Evolutionary conservation across 768 basidiomycete species (phyloP), one percentile per base, ranked within the genome.

Genomic region (Trametes coccinea): DNA sequence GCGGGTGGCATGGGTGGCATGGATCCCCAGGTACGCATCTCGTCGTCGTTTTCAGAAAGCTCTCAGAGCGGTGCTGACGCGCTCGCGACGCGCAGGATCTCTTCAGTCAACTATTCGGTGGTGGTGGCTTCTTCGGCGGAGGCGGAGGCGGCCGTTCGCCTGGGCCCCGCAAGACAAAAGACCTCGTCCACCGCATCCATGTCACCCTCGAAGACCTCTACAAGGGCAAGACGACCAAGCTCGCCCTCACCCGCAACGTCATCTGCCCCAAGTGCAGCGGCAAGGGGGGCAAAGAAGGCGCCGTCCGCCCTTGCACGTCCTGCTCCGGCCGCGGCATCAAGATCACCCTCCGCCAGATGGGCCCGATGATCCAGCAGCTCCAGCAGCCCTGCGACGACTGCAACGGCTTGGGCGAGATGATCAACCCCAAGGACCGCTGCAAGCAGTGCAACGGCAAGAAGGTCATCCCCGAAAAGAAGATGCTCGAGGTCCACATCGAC

Each of bases 291-390:
- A 98, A 98, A 77, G 95, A 97, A 16, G 97, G 96, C 58, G 92
- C 97, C 53, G 93, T 97, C 64, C 85, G 87, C 72, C 70, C 81
- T 30, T 99, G 97, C 77, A 65, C 73, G 45, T 70, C 79, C 13
- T 99, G 97, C 79, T 82, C 78, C 70, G 97, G 97, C 59, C 92
- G 93, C 66, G 97, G 97, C 69, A 78, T 95, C 79, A 92, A 88
- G 73, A 76, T 98, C 71, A 93, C 90, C 53, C 78, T 98, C 63
- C 91, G 97, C 63, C 97, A 98, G 75, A 92, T 99, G 86, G 97
- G 97, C 30, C 97, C 97, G 4, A 99, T 99, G 97, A 93, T 99
- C 69, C 97, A 99, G 76, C 96, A 99, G 77, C 92, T 98, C 67
- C 97, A 98, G 74, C 92, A 93, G 56, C 82, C 87, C 47, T 99